A percentile compares a stretch with the other conserved stretches of the same genome.
Evolutionary conservation across 257 asterid genomes (phyloP).

Genomic region (Haberlea rhodopensis): DNA sequence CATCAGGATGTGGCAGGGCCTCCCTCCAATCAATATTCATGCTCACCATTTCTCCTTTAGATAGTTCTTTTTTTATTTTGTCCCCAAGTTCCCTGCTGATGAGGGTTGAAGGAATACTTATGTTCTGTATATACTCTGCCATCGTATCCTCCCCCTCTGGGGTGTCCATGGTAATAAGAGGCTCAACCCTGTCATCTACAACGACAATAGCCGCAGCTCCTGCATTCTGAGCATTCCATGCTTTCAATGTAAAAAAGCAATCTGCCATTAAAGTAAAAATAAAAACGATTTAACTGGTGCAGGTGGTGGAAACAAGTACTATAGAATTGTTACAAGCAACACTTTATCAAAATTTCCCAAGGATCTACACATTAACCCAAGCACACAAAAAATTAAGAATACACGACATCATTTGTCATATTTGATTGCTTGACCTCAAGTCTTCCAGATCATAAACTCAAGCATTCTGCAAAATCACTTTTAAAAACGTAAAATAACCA

Average conservation of each 20-base stretch:
- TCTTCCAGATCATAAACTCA: too few species aligned
- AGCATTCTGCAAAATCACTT: too few species aligned
- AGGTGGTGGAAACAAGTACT: background rate
- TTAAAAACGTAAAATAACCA: too few species aligned
- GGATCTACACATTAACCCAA: too few species aligned
- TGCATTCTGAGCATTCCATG: slow-evolving; percentile 92
- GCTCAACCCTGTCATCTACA: slow-evolving; percentile 73
- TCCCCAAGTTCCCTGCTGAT: slow-evolving; percentile 84
- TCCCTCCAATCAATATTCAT: slow-evolving; percentile 93
- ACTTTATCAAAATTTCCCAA: background rate
- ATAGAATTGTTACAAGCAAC: slow-evolving; percentile 5
- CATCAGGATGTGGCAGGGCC: slow-evolving; percentile 97
- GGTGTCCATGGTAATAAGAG: slow-evolving; percentile 89
- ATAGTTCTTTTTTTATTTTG: slow-evolving; percentile 55
- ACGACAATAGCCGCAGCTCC: slow-evolving; percentile 97
- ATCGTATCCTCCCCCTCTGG: slow-evolving; percentile 68
- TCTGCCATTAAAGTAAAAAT: slow-evolving; percentile 44
- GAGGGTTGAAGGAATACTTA: slow-evolving; percentile 83
- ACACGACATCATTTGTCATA: too few species aligned
- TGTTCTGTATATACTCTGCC: slow-evolving; percentile 68
- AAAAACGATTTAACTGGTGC: background rate
- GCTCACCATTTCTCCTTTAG: slow-evolving; percentile 71
- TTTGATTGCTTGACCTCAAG: too few species aligned
- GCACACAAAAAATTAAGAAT: too few species aligned
- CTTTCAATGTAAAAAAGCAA: slow-evolving; percentile 82